Conservation (phyloP, 1,284 basidiomycete genomes). For the Ganoderma meredithae region DNA sequence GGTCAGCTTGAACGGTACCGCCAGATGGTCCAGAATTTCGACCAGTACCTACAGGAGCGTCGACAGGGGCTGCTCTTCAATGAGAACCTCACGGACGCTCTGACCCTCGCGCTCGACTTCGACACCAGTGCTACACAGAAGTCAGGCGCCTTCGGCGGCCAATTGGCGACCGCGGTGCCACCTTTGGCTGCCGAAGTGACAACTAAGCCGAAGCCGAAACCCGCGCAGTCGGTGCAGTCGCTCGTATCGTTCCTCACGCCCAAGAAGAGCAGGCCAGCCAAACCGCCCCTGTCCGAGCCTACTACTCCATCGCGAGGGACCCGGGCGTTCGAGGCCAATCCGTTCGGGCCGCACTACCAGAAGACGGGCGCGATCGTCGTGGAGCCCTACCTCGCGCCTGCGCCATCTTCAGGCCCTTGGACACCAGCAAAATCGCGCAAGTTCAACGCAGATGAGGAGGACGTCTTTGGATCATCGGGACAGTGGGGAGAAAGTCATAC, state of each 20-base stretch:
- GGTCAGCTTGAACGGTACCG: slow-evolving; percentile 84
- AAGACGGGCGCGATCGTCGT: slow-evolving; percentile 77
- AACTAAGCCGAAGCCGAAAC: slow-evolving; percentile 56
- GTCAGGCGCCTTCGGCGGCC: slow-evolving; percentile 22
- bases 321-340: slow-evolving; percentile 70
- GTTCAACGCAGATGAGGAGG: slow-evolving; percentile 69
- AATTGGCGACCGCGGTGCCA: slow-evolving; percentile 22
- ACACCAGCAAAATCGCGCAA: slow-evolving; percentile 56
- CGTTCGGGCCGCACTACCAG: slow-evolving; percentile 88
- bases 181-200: slow-evolving; percentile 32
- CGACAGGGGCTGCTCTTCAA: slow-evolving; percentile 91
- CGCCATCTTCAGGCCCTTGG: slow-evolving; percentile 70
- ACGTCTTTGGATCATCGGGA: slow-evolving; percentile 63
- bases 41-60: slow-evolving; percentile 85
- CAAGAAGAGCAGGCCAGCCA: slow-evolving; percentile 61
- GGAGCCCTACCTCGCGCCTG: slow-evolving; percentile 72
- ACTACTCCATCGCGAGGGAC: slow-evolving; percentile 50
- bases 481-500: slow-evolving; percentile 59
- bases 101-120: slow-evolving; percentile 76
- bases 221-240: slow-evolving; percentile 57
- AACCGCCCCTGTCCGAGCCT: slow-evolving; percentile 46
- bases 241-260: slow-evolving; percentile 84
- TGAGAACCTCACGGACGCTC: slow-evolving; percentile 92
- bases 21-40: slow-evolving; percentile 79
- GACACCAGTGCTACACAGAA: slow-evolving; percentile 34